phyloP scores from a whole-genome alignment of 768 basidiomycete genomes.

The Pleurotus eryngii region DNA sequence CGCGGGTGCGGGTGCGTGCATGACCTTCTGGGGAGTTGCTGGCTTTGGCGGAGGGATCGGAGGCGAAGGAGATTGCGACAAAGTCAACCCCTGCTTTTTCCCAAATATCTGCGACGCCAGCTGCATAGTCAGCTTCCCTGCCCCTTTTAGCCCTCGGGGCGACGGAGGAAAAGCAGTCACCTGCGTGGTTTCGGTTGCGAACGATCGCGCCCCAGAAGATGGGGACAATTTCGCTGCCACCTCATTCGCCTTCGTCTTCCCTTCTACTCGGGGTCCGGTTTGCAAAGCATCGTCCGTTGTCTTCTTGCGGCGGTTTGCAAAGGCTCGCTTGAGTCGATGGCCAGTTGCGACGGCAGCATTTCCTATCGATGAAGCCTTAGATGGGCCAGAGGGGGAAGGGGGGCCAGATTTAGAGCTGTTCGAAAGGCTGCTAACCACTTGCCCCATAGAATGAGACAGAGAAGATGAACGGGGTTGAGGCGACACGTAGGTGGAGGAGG shows the following conservation, averaged over 20 bases:
- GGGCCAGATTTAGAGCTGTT: neutral
- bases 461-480: slow-evolving; percentile 14
- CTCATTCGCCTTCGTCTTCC: neutral
- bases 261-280: neutral
- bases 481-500: slow-evolving; percentile 8
- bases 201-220: neutral
- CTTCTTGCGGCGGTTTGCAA: slow-evolving; percentile 55
- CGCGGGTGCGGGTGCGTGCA: neutral
- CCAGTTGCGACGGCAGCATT: slow-evolving; percentile 41
- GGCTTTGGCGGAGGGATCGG: slow-evolving; percentile 27
- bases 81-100: slow-evolving; percentile 21
- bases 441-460: slow-evolving; percentile 12
- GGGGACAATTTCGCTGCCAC: neutral
- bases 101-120: slow-evolving; percentile 46
- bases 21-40: slow-evolving; percentile 14
- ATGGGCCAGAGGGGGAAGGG: neutral
- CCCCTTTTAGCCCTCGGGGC: slow-evolving; percentile 14
- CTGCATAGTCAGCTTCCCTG: slow-evolving; percentile 36
- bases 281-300: slow-evolving; percentile 19
- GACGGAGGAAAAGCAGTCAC: slow-evolving; percentile 6
- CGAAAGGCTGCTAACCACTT: slow-evolving; percentile 8
- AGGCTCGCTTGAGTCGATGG: slow-evolving; percentile 54
- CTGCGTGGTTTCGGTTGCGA: slow-evolving; percentile 3
- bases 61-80: slow-evolving; percentile 26
- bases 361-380: slow-evolving; percentile 6